These are phyloP conservation scores for Pseudopyricularia javanii DNA, from an alignment of 2,329 filamentous ascomycete genomes.

Conservation along the genomic window DNA sequence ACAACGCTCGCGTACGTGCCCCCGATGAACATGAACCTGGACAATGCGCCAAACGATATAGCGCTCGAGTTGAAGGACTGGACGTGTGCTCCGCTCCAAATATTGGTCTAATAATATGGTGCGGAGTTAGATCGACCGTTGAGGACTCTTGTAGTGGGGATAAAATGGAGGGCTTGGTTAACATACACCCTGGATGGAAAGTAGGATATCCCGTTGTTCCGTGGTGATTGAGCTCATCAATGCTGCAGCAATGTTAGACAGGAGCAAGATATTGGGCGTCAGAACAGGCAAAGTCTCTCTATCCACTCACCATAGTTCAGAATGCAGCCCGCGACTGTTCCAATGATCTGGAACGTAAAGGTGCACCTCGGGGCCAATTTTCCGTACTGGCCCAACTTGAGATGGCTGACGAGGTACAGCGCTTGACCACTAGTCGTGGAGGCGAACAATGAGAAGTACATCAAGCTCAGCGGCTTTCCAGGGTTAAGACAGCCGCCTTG, in stretches of 20 bases:
- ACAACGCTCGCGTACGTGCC: slow-evolving; percentile 20
- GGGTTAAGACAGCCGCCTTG: slow-evolving; percentile 13
- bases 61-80: slow-evolving; percentile 23
- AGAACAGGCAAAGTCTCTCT: background rate
- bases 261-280: background rate
- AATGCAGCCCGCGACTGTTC: slow-evolving; percentile 15
- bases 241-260: slow-evolving; percentile 7
- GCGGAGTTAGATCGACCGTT: background rate
- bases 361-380: slow-evolving; percentile 27
- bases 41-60: slow-evolving; percentile 12
- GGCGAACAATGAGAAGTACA: slow-evolving; percentile 28
- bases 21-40: slow-evolving; percentile 21
- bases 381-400: slow-evolving; percentile 24
- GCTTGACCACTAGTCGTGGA: slow-evolving; percentile 19
- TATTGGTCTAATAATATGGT: slow-evolving; percentile 12
- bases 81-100: slow-evolving; percentile 24
- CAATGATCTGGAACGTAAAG: slow-evolving; percentile 26
- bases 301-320: background rate
- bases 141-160: background rate
- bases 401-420: slow-evolving; percentile 17
- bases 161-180: background rate
- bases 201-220: slow-evolving; percentile 20
- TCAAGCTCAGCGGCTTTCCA: slow-evolving; percentile 25
- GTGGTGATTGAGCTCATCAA: slow-evolving; percentile 24
- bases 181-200: slow-evolving; percentile 17